Evolutionary conservation across 768 basidiomycete genomes (phyloP).

Genomic region (Termitomyces eurrhizus): DNA sequence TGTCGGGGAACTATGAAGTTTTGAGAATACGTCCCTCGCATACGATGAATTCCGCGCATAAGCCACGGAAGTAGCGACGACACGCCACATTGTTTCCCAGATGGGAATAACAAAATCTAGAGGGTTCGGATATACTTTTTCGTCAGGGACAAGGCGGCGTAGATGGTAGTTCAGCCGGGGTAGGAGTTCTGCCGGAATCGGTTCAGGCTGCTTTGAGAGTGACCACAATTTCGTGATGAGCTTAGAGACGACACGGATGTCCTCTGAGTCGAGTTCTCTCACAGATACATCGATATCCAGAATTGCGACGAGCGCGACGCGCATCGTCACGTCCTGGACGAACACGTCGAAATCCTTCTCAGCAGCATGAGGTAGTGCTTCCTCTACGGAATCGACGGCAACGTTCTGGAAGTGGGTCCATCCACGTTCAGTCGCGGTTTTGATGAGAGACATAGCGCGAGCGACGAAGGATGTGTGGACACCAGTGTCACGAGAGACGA

Average conservation of each 20-base stretch:
- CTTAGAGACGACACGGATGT: constrained; percentile 32
- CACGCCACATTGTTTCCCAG: constrained; percentile 63
- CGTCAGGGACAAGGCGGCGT: constrained; percentile 37
- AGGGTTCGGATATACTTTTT: constrained; percentile 30
- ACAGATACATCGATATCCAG: constrained; percentile 30
- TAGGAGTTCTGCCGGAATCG: constrained; percentile 29
- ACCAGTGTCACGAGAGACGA: constrained; percentile 36
- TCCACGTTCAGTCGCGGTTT: constrained; percentile 20
- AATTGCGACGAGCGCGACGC: constrained; percentile 38
- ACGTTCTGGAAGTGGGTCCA: constrained; percentile 32
- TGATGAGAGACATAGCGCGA: constrained; percentile 27
- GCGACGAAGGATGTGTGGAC: constrained; percentile 34
- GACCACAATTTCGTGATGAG: constrained; percentile 46
- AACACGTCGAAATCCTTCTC: constrained; percentile 31
- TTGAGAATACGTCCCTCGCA: constrained; percentile 24
- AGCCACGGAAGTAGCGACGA: constrained; percentile 43
- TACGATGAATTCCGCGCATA: constrained; percentile 27
- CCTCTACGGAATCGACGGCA: constrained; percentile 26
- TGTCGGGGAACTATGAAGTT: constrained; percentile 30
- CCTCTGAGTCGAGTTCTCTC: constrained; percentile 24
- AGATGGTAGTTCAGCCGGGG: constrained; percentile 32
- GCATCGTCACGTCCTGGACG: constrained; percentile 41
- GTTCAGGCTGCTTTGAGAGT: constrained; percentile 33
- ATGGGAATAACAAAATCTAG: constrained; percentile 53
- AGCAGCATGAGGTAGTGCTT: constrained; percentile 13